Evolutionary conservation across 2,329 filamentous ascomycete species (phyloP), one percentile per base, ranked within the genome.

Genomic region (Alternaria metachromatica): DNA sequence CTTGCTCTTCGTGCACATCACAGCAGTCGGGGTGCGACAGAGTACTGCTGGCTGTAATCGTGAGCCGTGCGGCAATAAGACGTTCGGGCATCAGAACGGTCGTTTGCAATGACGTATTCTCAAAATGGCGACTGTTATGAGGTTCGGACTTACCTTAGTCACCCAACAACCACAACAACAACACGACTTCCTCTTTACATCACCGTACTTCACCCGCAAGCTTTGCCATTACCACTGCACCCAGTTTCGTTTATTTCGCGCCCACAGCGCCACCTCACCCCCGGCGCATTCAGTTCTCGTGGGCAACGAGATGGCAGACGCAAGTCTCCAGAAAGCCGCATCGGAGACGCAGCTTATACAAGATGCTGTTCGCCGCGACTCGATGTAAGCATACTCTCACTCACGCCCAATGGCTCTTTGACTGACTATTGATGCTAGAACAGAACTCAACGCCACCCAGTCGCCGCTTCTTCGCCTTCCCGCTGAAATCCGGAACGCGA

Each of bases 401-500:
- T 37, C 1, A 2, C 4, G 13, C 7, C 6, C 6, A 37, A 1
- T 4, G 30, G 13, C 30, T 37, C 13, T 15, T 1, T 0, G 1
- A 37, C 30, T 15, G 6, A 37, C 30, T 4, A 37, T 33, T 1
- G 6, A 33, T 2, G 3, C 6, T 8, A 37, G 30, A 37, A 37
- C 30, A 15, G 3, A 15, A 1, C 13, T 37, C 30, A 37, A 37
- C 30, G 30, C 30, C 4, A 2, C 30, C 30, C 30, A 37, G 4
- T 37, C 30, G 3, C 30, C 13, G 6, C 30, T 37, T 15, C 30
- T 37, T 8, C 6, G 30, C 0, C 60, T 69, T n/a, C 62, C 65
- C 1, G 23, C 62, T 1, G 67, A 69, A 28, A 21, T 65, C 6
- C 49, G 60, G 3, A 49, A 48, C 10, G 21, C 23, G 6, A 60